These are phyloP conservation scores for Solanum infundibuliforme DNA, from an alignment of 257 asterid species.

Conservation along the genomic window DNA sequence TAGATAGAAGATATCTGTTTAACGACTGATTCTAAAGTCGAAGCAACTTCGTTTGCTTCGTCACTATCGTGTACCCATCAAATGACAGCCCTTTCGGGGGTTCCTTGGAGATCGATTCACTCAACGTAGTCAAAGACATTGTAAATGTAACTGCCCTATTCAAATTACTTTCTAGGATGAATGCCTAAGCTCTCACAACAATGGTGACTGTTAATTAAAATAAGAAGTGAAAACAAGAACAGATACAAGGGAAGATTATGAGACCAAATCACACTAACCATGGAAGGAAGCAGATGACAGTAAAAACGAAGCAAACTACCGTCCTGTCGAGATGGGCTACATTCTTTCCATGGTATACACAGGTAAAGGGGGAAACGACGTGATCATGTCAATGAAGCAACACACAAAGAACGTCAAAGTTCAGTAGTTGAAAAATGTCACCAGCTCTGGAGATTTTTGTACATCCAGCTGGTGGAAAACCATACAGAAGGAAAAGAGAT, in stretches of 20 bases:
- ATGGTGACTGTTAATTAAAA: not conserved
- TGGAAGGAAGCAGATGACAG: not conserved
- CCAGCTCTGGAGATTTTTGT: not conserved
- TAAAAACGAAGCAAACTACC: too few species aligned
- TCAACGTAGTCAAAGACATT: not conserved
- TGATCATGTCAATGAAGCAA: not conserved
- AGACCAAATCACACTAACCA: not conserved
- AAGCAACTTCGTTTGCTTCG: not conserved
- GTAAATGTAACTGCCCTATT: too few species aligned
- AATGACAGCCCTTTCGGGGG: not conserved
- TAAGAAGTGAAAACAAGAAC: not conserved
- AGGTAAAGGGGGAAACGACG: not conserved
- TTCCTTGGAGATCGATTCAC: not conserved
- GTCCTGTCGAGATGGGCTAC: not conserved
- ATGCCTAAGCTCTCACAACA: not conserved
- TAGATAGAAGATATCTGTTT: not conserved
- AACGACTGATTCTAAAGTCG: not conserved
- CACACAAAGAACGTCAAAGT: not conserved
- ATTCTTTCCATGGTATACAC: not conserved
- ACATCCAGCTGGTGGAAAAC: not conserved
- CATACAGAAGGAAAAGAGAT: not conserved
- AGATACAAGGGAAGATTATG: not conserved
- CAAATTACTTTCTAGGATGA: not conserved
- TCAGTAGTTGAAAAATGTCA: not conserved
- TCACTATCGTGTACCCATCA: not conserved